A percentile compares a stretch with the other conserved stretches of the same genome.
Conservation (phyloP, 179 eudicot genomes). For the Patellifolia procumbens region DNA sequence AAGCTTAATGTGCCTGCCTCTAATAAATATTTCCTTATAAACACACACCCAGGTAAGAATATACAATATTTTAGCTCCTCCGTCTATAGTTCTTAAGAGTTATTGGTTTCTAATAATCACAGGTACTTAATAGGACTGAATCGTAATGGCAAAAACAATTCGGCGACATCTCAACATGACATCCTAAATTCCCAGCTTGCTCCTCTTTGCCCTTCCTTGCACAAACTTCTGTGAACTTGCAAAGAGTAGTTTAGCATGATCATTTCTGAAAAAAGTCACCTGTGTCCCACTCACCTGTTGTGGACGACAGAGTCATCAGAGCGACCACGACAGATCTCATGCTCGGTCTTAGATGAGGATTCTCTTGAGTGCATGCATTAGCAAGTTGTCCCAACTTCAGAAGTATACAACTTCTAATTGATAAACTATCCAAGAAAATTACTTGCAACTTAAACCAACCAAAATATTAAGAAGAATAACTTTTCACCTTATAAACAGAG, state of each 20-base stretch:
- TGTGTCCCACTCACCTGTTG: constrained; percentile 50
- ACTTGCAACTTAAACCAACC: not conserved
- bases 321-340: constrained; percentile 60
- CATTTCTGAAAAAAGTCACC: constrained; percentile 33
- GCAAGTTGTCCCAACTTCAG: constrained; percentile 55
- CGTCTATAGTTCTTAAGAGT: too few relatives aligned
- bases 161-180: not conserved
- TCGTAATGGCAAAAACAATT: not conserved
- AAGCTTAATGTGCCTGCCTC: too few relatives aligned
- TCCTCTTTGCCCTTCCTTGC: not conserved
- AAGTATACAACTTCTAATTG: constrained; percentile 4
- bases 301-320: constrained; percentile 44
- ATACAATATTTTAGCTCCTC: too few relatives aligned
- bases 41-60: too few relatives aligned
- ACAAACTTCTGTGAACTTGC: constrained; percentile 6
- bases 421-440: not conserved
- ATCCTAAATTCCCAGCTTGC: not conserved
- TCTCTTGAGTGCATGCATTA: constrained; percentile 52
- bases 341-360: constrained; percentile 50
- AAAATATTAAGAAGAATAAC: not conserved
- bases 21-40: too few relatives aligned
- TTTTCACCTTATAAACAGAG: constrained; percentile 46
- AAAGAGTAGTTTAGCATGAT: constrained; percentile 28
- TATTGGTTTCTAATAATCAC: too few relatives aligned
- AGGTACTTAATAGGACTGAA: too few relatives aligned